These are phyloP conservation scores for Aspergillus cejpii DNA, from an alignment of 2,329 filamentous ascomycete genomes.

Conservation along the genomic window DNA sequence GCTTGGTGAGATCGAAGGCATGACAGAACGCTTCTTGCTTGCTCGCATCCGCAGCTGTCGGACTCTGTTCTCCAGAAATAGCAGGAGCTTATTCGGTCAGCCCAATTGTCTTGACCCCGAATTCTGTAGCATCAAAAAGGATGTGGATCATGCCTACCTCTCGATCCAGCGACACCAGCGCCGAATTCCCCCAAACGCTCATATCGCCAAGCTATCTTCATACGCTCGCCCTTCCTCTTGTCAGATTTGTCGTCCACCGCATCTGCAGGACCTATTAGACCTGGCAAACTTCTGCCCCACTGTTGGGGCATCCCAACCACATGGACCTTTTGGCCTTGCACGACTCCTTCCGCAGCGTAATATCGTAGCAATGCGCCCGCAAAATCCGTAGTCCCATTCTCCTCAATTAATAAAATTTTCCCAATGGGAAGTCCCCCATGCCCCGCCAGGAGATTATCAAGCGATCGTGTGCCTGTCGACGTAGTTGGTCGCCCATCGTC, in stretches of 20 bases:
- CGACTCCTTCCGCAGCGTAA: slow-evolving; percentile 85
- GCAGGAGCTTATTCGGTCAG: slow-evolving; percentile 25
- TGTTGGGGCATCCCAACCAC: slow-evolving; percentile 70
- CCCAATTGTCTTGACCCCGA: slow-evolving; percentile 1
- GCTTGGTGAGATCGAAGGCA: slow-evolving; percentile 63
- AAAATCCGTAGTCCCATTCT: slow-evolving; percentile 91
- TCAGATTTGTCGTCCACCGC: slow-evolving; percentile 39
- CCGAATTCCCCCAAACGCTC: slow-evolving; percentile 71
- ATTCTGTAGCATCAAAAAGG: too few species aligned
- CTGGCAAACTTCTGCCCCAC: slow-evolving; percentile 81
- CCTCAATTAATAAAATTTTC: slow-evolving; percentile 71
- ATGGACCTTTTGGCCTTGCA: slow-evolving; percentile 85
- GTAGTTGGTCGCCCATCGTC: slow-evolving; percentile 81
- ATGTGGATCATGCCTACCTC: too few species aligned
- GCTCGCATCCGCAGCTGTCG: slow-evolving; percentile 30
- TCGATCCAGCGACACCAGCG: slow-evolving; percentile 46
- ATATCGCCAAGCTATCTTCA: slow-evolving; percentile 99
- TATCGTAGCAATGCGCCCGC: slow-evolving; percentile 75
- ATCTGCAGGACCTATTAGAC: slow-evolving; percentile 51
- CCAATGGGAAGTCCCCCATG: slow-evolving; percentile 81
- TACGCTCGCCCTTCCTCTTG: slow-evolving; percentile 58
- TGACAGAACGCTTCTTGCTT: slow-evolving; percentile 57
- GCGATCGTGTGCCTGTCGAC: slow-evolving; percentile 79
- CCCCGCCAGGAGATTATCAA: slow-evolving; percentile 78
- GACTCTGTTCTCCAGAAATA: slow-evolving; percentile 37